These are phyloP conservation scores for Macadamia tetraphylla DNA, from an alignment of 164 flowering plant genomes.

Conservation along the genomic window DNA sequence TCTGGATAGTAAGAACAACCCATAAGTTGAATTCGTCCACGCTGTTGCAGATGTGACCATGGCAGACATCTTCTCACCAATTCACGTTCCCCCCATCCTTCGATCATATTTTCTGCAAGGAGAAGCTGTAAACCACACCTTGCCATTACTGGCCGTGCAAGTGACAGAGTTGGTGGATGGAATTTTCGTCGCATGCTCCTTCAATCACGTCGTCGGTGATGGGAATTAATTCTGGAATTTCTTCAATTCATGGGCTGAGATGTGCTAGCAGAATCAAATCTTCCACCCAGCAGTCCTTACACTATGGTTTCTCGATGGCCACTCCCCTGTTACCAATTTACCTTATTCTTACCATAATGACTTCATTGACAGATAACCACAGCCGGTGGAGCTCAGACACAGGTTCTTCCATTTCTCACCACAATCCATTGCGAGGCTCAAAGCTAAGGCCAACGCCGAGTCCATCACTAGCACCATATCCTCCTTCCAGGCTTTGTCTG, in stretches of 20 bases:
- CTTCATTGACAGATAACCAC: too few relatives aligned
- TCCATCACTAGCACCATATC: slow-evolving; percentile 14
- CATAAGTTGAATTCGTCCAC: slow-evolving; percentile 49
- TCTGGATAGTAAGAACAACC: slow-evolving; percentile 35
- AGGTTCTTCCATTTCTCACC: too few relatives aligned
- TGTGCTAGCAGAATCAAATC: slow-evolving; percentile 9
- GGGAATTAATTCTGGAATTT: slow-evolving; percentile 57
- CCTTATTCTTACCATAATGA: too few relatives aligned
- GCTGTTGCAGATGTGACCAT: slow-evolving; percentile 26
- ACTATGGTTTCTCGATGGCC: too few relatives aligned
- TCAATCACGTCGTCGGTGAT: slow-evolving; percentile 45
- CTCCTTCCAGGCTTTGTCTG: slow-evolving; percentile 32
- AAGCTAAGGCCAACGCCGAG: too few relatives aligned
- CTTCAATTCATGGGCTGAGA: slow-evolving; percentile 42
- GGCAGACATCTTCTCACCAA: slow-evolving; percentile 34
- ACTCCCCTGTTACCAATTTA: too few relatives aligned
- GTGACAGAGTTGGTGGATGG: slow-evolving; percentile 52
- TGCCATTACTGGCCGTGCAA: too few relatives aligned
- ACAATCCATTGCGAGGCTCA: too few relatives aligned
- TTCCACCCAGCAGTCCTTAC: too few relatives aligned
- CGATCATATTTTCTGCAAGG: too few relatives aligned
- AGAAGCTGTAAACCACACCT: too few relatives aligned
- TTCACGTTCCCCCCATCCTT: slow-evolving; percentile 32
- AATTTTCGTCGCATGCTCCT: slow-evolving; percentile 45
- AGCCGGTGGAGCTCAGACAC: too few relatives aligned